phyloP scores from a whole-genome alignment of 1,139 yeast species.

The Scheffersomyces insectosa region DNA sequence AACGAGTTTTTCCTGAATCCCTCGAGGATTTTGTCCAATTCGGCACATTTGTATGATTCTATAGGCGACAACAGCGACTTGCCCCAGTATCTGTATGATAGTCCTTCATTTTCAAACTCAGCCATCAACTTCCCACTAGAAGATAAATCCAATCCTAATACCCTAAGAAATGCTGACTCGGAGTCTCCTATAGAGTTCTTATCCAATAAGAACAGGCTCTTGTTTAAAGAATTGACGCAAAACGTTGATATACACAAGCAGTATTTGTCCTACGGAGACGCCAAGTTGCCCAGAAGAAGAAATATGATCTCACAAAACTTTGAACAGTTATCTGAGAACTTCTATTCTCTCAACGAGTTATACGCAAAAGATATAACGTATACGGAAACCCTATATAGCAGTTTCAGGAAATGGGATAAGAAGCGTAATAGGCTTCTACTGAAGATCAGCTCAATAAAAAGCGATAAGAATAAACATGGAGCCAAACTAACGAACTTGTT shows the following conservation, averaged over 20 bases:
- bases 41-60: neutral
- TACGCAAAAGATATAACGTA: slow-evolving; percentile 41
- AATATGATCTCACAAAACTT: slow-evolving; percentile 26
- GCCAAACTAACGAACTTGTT: slow-evolving; percentile 39
- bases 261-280: slow-evolving; percentile 31
- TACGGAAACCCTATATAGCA: slow-evolving; percentile 27
- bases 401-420: slow-evolving; percentile 49
- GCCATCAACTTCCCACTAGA: neutral
- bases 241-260: slow-evolving; percentile 24
- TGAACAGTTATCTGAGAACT: slow-evolving; percentile 40
- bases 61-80: neutral
- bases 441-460: slow-evolving; percentile 42
- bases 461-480: slow-evolving; percentile 47
- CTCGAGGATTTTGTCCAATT: slow-evolving; percentile 12
- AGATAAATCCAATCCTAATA: neutral
- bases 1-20: slow-evolving; percentile 24
- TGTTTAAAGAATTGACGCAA: slow-evolving; percentile 23
- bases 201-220: slow-evolving; percentile 25
- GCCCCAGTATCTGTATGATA: neutral
- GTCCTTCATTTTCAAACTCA: neutral
- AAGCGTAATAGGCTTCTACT: slow-evolving; percentile 34
- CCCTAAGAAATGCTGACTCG: neutral
- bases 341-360: slow-evolving; percentile 50
- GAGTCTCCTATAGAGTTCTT: slow-evolving; percentile 32
- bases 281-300: slow-evolving; percentile 30